Evolutionary conservation across 257 asterid genomes (phyloP).

Genomic region (Solanum corneliomulleri): DNA sequence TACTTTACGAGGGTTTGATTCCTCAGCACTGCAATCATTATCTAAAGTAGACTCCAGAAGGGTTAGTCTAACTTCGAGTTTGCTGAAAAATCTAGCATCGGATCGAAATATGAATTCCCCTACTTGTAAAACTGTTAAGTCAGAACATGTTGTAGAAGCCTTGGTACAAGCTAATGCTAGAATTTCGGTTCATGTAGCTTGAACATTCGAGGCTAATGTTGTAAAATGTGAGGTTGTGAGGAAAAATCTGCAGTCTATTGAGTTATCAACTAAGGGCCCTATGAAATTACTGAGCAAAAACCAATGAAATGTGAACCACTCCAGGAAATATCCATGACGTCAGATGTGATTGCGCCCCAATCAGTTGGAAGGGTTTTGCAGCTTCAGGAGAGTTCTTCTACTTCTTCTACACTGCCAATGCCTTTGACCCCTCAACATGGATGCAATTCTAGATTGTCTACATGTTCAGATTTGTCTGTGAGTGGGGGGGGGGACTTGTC

Average conservation of each 20-base stretch:
- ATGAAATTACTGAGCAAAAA: slow-evolving; percentile 20
- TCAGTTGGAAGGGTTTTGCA: slow-evolving; percentile 32
- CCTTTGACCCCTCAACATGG: slow-evolving; percentile 43
- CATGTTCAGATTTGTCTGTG: slow-evolving; percentile 10
- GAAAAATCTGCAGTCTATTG: slow-evolving; percentile 8
- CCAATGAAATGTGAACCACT: slow-evolving; percentile 42
- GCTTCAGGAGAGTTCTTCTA: slow-evolving; percentile 42
- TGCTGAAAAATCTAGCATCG: slow-evolving; percentile 11
- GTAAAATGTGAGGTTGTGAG: slow-evolving; percentile 35
- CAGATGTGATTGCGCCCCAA: slow-evolving; percentile 4
- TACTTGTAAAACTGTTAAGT: slow-evolving; percentile 29
- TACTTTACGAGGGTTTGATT: slow-evolving; percentile 14
- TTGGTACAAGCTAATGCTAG: slow-evolving; percentile 17
- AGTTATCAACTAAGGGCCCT: slow-evolving; percentile 12
- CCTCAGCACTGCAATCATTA: slow-evolving; percentile 11
- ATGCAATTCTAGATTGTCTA: slow-evolving; percentile 19
- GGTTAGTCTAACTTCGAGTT: slow-evolving; percentile 6
- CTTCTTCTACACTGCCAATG: slow-evolving; percentile 25
- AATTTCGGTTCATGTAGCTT: slow-evolving; percentile 25
- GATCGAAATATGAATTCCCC: slow-evolving; percentile 9
- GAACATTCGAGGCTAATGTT: slow-evolving; percentile 16
- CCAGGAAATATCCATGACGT: slow-evolving; percentile 12
- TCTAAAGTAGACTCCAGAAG: slow-evolving; percentile 5
- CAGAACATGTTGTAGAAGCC: slow-evolving; percentile 50
- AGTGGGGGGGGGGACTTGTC: not conserved